A percentile compares a stretch with the other conserved stretches of the same genome.
phyloP scores from a whole-genome alignment of 768 basidiomycete species.

The Macrolepiota dolichaula region DNA sequence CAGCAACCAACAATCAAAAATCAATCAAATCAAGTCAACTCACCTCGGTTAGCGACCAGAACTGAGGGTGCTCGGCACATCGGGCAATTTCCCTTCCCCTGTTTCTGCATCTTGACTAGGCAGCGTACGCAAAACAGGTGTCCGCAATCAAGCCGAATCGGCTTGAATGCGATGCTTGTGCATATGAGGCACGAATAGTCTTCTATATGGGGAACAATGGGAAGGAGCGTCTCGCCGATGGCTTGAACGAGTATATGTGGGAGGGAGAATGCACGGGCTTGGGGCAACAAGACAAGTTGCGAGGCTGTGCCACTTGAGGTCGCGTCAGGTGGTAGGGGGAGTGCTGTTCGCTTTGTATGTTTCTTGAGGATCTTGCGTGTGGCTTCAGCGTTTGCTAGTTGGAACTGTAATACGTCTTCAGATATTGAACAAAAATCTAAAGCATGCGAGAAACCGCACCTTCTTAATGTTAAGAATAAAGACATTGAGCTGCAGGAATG shows the following conservation, averaged over 20 bases:
- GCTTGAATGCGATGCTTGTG: conserved; percentile 88
- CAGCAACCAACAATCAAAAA: neutral
- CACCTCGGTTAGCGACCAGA: conserved; percentile 71
- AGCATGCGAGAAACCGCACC: conserved; percentile 36
- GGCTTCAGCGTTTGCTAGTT: conserved; percentile 82
- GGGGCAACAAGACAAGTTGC: conserved; percentile 13
- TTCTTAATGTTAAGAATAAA: conserved; percentile 81
- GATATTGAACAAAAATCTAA: too few species aligned
- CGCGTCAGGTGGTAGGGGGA: conserved; percentile 48
- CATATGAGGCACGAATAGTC: conserved; percentile 90
- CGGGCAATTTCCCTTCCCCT: conserved; percentile 73
- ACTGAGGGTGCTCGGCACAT: conserved; percentile 82
- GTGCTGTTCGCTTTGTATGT: conserved; percentile 83
- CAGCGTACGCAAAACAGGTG: conserved; percentile 81
- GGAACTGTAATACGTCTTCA: conserved; percentile 53
- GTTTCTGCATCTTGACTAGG: conserved; percentile 89
- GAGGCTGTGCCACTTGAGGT: conserved; percentile 9
- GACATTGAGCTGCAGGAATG: conserved; percentile 73
- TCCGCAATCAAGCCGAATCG: conserved; percentile 75
- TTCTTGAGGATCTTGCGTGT: conserved; percentile 94
- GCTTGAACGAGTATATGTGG: conserved; percentile 66
- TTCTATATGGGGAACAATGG: conserved; percentile 74
- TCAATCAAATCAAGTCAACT: conserved; percentile 20
- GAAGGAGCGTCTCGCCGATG: conserved; percentile 77
- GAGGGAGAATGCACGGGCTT: conserved; percentile 21